Evolutionary conservation across 106 monocot species (phyloP), one percentile per base, ranked within the genome.

Genomic region (Hemerocallis citrina): DNA sequence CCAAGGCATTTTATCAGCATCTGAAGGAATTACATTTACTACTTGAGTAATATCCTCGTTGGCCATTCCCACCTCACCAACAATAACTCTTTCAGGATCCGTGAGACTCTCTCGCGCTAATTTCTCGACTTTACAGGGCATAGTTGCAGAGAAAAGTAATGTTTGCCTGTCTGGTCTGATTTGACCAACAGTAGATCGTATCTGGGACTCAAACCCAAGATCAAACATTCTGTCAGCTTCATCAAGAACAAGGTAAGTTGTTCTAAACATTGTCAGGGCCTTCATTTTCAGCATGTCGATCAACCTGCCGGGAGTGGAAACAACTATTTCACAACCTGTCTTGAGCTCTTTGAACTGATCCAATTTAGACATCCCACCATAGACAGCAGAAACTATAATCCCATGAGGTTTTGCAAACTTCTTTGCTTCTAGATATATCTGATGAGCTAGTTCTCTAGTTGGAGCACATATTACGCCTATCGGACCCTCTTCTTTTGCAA

Each of bases 181-280:
- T 49, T 89, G 85, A 32, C 85, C 85, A 41, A 89, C 89, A 60
- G 85, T 89, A 30, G 85, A 85, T 52, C 78, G 55, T 41, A 89
- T 66, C 43, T 89, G 89, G 30, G 89, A 85, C 58, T 89, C 89
- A 73, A 89, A 89, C 17, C 89, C 89, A 36, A 89, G 70, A 78
- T 89, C 89, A 71, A 89, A 89, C 89, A 89, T 89, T 9, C 89
- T 57, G 34, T 89, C 89, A 54, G 89, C 89, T 71, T 89, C 89
- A 31, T 89, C 89, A 55, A 89, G 78, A 34, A 89, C 89, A 23
- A 89, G 44, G 47, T 85, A 89, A 52, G 89, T 89, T 51, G 85
- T 73, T 38, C 72, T 78, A 7, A 65, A 59, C 85, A 89, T 81
- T 19, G 73, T 89, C 52, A 85, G 34, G 1, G 85, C 85, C 64